These are phyloP conservation scores for Candolleomyces efflorescens DNA, from an alignment of 768 basidiomycete genomes.

Conservation along the genomic window DNA sequence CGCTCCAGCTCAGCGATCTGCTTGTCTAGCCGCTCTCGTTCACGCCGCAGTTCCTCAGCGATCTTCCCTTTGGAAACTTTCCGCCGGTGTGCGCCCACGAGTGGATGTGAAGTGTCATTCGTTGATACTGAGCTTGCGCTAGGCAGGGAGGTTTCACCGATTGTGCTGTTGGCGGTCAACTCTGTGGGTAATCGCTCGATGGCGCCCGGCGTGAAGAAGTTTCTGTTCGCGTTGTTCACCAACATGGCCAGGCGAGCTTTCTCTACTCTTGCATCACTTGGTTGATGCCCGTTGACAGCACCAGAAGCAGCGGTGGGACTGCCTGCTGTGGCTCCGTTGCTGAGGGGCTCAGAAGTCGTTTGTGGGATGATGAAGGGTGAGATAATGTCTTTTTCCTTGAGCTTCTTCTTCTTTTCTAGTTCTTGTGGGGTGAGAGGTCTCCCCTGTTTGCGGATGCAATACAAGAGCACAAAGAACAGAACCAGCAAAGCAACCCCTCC, in stretches of 20 bases:
- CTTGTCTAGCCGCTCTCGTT: conserved; percentile 5
- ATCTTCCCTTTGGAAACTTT: background rate
- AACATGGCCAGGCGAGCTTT: background rate
- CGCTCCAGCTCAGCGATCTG: conserved; percentile 6
- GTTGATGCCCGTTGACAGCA: no score
- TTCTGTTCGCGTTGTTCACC: background rate
- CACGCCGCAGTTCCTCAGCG: conserved; percentile 5
- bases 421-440: background rate
- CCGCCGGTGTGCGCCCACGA: background rate
- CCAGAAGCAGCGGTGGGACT: background rate
- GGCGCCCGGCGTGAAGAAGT: background rate
- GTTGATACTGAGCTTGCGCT: background rate
- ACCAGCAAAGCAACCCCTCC: conserved; percentile 1
- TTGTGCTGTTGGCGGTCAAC: background rate
- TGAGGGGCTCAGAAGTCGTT: background rate
- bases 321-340: background rate
- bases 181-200: background rate
- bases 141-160: background rate
- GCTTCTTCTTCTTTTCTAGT: background rate
- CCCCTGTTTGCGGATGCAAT: background rate
- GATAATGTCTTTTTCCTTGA: conserved; percentile 4
- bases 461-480: background rate
- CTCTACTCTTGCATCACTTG: background rate
- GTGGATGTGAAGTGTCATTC: background rate
- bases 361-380: conserved; percentile 4